These are phyloP conservation scores for Paracoccidioides lutzii DNA, from an alignment of 2,329 filamentous ascomycete species.

Conservation along the genomic window DNA sequence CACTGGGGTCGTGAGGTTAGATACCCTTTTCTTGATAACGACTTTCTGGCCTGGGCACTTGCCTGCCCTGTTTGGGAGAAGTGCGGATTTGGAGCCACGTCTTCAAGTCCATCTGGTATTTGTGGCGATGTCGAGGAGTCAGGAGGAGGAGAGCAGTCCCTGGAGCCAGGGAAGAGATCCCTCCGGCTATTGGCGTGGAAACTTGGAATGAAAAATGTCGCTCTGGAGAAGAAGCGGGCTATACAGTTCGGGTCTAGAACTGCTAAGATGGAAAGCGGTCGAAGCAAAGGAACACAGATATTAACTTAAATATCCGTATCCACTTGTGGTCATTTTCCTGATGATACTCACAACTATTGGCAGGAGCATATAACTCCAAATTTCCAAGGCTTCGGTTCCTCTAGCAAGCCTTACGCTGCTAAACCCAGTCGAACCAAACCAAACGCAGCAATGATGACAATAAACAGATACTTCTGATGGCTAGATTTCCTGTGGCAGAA, in stretches of 20 bases:
- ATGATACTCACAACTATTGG: not conserved
- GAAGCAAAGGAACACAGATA: slow-evolving; percentile 54
- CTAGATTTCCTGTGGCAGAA: slow-evolving; percentile 4
- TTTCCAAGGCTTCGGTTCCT: not conserved
- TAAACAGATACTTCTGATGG: slow-evolving; percentile 33
- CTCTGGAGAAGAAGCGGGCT: slow-evolving; percentile 84
- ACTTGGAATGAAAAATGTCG: slow-evolving; percentile 57
- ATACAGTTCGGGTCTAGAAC: slow-evolving; percentile 75
- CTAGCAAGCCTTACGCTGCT: not conserved
- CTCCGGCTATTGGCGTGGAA: slow-evolving; percentile 63
- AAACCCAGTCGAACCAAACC: not conserved
- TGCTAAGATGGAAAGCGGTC: slow-evolving; percentile 61
- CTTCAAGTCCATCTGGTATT: slow-evolving; percentile 16
- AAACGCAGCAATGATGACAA: slow-evolving; percentile 28
- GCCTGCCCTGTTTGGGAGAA: slow-evolving; percentile 65
- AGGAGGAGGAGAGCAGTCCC: slow-evolving; percentile 16
- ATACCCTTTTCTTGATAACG: slow-evolving; percentile 84
- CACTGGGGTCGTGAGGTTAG: slow-evolving; percentile 81
- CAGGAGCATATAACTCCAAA: not conserved
- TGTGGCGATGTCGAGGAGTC: slow-evolving; percentile 14
- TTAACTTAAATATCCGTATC: slow-evolving; percentile 17
- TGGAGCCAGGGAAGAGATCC: slow-evolving; percentile 71
- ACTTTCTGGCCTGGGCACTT: slow-evolving; percentile 70
- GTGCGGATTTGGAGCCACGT: slow-evolving; percentile 61
- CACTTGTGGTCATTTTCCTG: not conserved